A percentile compares a stretch with the other conserved stretches of the same genome.
These are phyloP conservation scores for Exophiala phaeomuriformis DNA, from an alignment of 2,329 filamentous ascomycete genomes.

Conservation along the genomic window DNA sequence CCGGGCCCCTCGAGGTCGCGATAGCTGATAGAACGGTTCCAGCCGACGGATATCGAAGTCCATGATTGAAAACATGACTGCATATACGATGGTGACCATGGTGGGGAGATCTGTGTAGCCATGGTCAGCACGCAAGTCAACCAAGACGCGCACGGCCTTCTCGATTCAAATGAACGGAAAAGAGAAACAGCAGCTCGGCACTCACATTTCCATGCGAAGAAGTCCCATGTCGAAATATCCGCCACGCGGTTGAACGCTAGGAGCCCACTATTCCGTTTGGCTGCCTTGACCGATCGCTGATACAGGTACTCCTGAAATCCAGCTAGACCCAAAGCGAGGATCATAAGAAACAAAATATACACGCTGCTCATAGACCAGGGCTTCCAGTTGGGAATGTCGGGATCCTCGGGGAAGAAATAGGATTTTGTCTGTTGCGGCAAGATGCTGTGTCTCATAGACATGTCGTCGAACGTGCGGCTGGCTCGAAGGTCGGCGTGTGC, in stretches of 20 bases:
- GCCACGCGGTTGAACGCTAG: constrained; percentile 29
- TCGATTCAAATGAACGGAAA: background rate
- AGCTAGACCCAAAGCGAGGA: constrained; percentile 30
- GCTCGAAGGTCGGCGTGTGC: constrained; percentile 11
- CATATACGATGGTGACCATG: constrained; percentile 43
- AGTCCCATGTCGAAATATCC: constrained; percentile 29
- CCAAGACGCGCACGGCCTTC: no score
- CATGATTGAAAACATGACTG: constrained; percentile 45
- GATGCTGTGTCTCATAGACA: constrained; percentile 9
- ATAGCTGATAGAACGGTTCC: constrained; percentile 43
- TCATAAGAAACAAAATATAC: constrained; percentile 31
- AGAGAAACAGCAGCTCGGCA: background rate
- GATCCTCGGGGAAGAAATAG: constrained; percentile 32
- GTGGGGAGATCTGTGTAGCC: constrained; percentile 34
- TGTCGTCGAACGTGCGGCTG: constrained; percentile 11
- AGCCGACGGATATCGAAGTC: constrained; percentile 47
- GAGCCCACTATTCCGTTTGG: constrained; percentile 32
- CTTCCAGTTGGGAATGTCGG: constrained; percentile 34
- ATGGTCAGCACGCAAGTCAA: no score
- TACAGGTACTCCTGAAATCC: constrained; percentile 33
- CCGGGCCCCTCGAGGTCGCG: constrained; percentile 30
- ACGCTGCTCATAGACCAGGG: constrained; percentile 31
- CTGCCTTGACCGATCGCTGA: constrained; percentile 32
- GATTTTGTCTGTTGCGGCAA: constrained; percentile 29
- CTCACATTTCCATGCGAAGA: constrained; percentile 35